A percentile compares a stretch with the other conserved stretches of the same genome.
Evolutionary conservation across 1,139 yeast genomes (phyloP).

Genomic region (Groenewaldozyma sp.): DNA sequence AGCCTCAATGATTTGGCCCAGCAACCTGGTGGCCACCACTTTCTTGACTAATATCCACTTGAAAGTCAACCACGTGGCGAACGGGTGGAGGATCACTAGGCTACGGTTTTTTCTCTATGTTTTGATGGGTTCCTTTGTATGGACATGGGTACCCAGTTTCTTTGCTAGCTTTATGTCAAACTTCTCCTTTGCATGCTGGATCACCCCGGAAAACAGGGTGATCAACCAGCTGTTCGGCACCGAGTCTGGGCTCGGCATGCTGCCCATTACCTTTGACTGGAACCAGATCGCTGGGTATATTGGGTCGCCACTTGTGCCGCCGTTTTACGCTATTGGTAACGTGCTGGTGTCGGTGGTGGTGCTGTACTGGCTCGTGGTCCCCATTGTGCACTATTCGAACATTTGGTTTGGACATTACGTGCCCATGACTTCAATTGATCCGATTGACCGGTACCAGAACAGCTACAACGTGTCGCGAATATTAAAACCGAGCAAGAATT

Average conservation of each 20-base stretch:
- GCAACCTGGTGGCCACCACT: slow-evolving; percentile 36
- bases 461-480: slow-evolving; percentile 39
- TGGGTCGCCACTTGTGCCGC: slow-evolving; percentile 61
- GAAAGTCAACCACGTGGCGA: slow-evolving; percentile 48
- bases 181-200: slow-evolving; percentile 50
- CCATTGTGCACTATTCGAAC: slow-evolving; percentile 44
- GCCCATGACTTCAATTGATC: slow-evolving; percentile 39
- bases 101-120: slow-evolving; percentile 39
- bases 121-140: slow-evolving; percentile 35
- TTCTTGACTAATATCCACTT: slow-evolving; percentile 53
- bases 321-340: slow-evolving; percentile 48
- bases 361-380: slow-evolving; percentile 38
- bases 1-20: slow-evolving; percentile 60
- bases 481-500: slow-evolving; percentile 31
- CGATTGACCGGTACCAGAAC: slow-evolving; percentile 39
- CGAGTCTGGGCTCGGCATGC: slow-evolving; percentile 49
- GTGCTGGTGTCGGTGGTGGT: slow-evolving; percentile 39
- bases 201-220: slow-evolving; percentile 43
- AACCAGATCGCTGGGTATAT: slow-evolving; percentile 46
- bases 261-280: slow-evolving; percentile 57
- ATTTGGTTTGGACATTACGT: slow-evolving; percentile 43
- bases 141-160: slow-evolving; percentile 52
- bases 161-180: slow-evolving; percentile 42
- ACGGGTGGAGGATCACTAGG: slow-evolving; percentile 48
- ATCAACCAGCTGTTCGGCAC: slow-evolving; percentile 57